Evolutionary conservation across 2,329 filamentous ascomycete species (phyloP), one percentile per base, ranked within the genome.

Genomic region (Colletotrichum camelliae): DNA sequence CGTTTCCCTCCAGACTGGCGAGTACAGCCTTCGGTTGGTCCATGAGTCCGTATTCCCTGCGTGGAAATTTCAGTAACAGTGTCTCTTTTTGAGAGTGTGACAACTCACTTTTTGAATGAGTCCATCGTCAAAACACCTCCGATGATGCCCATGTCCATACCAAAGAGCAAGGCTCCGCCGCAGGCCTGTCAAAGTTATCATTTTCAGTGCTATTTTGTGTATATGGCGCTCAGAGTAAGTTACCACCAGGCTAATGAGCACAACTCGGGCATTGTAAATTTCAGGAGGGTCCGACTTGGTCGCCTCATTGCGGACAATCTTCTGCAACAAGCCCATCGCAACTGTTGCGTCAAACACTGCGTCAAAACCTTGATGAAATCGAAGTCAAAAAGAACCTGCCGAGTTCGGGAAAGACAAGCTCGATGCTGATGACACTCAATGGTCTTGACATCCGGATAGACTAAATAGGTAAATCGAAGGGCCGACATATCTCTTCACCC

Each of bases 221-320:
- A 3, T 4, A 6, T 4, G 4, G 12, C 43, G 43, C n/a, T 12
- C 29, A 4, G 5, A 7, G 21, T 13, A 4, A 77, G 84, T 79
- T 79, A 88, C 87, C 61, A 92, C 93, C 77, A 88, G 91, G 27
- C 93, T 92, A 72, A 94, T 85, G 67, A 90, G 85, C 77, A 92
- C 93, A 6, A 93, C 91, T 68, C 92, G 89, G 92, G 93, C 94
- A 80, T 92, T 92, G 82, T 94, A 94, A 75, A 94, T 91, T 82
- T 94, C 91, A 18, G 88, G 87, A 16, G 93, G 93, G 81, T 94
- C 93, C 68, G 86, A 85, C 81, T 88, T 91, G 87, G 94, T 93
- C 71, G 93, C 91, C 80, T 94, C 88, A 82, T 89, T 89, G 79
- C 86, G 86, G 77, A 89, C 86, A 77, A 89, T 87, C 73, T 80